These are phyloP conservation scores for Panaeolus cyanescens DNA, from an alignment of 768 basidiomycete genomes.

Conservation along the genomic window DNA sequence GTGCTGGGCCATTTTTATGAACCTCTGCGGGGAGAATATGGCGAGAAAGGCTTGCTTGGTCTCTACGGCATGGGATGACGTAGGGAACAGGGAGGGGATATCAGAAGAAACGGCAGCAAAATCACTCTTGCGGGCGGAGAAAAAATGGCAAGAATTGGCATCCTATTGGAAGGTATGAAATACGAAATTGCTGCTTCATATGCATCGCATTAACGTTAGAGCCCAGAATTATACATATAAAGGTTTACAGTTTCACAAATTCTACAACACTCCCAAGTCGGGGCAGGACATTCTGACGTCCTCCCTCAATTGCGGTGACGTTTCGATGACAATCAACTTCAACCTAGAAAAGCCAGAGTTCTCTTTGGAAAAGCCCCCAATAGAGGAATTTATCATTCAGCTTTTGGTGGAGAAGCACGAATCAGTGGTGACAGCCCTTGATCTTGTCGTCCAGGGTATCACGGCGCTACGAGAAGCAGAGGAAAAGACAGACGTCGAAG, in stretches of 20 bases:
- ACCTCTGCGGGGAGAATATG: not conserved
- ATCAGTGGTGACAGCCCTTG: too few species aligned
- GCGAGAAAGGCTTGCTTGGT: not conserved
- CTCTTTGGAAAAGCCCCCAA: not conserved
- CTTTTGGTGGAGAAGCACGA: too few species aligned
- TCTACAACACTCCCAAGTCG: not conserved
- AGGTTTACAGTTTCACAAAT: not conserved
- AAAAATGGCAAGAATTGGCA: not conserved
- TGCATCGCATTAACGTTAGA: not conserved
- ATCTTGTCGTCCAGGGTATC: not conserved
- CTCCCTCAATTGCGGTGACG: not conserved
- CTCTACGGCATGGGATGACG: not conserved
- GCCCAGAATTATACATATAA: not conserved
- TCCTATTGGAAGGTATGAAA: too few species aligned
- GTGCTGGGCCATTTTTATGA: not conserved
- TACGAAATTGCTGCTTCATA: not conserved
- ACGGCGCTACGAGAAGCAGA: not conserved
- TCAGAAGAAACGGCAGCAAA: not conserved
- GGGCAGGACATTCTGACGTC: not conserved
- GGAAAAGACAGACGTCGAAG: too few species aligned
- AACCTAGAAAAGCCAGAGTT: not conserved
- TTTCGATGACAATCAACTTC: not conserved
- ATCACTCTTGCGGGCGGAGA: not conserved
- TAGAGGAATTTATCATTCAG: not conserved
- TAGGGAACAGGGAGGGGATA: not conserved